A percentile compares a stretch with the other conserved stretches of the same genome.
Conservation (phyloP, 768 basidiomycete genomes). For the Daedaleopsis nitida region DNA sequence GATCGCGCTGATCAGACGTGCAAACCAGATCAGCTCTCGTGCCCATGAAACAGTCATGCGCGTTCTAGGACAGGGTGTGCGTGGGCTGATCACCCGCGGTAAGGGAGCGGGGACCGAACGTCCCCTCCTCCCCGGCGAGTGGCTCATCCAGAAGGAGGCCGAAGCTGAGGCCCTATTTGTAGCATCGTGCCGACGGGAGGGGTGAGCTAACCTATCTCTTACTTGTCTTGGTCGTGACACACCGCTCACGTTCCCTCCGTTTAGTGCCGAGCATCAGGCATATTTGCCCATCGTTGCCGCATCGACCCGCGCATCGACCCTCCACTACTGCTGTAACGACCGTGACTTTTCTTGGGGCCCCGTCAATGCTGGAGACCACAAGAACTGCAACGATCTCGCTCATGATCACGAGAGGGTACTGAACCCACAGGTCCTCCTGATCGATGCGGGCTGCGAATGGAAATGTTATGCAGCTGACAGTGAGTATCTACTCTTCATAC, state of each 20-base stretch:
- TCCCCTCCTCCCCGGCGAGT: conserved; percentile 72
- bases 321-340: conserved; percentile 96
- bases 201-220: conserved; percentile 48
- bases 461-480: conserved; percentile 66
- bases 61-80: conserved; percentile 76
- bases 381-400: conserved; percentile 51
- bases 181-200: conserved; percentile 84
- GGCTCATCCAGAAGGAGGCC: conserved; percentile 89
- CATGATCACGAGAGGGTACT: conserved; percentile 44
- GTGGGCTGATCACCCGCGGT: conserved; percentile 50
- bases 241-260: not conserved
- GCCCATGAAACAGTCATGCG: conserved; percentile 95
- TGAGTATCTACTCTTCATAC: conserved; percentile 26
- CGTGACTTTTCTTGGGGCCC: conserved; percentile 87
- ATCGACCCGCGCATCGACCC: conserved; percentile 80
- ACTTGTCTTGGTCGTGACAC: not conserved
- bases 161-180: conserved; percentile 96
- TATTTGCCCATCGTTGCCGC: conserved; percentile 94
- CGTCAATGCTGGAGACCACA: conserved; percentile 52
- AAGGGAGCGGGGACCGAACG: conserved; percentile 42
- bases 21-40: conserved; percentile 83
- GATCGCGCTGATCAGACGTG: conserved; percentile 72
- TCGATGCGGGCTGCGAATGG: conserved; percentile 96
- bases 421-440: conserved; percentile 75
- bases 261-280: conserved; percentile 81